These are phyloP conservation scores for Boletus tylopilopsis DNA, from an alignment of 768 basidiomycete species.

Conservation along the genomic window DNA sequence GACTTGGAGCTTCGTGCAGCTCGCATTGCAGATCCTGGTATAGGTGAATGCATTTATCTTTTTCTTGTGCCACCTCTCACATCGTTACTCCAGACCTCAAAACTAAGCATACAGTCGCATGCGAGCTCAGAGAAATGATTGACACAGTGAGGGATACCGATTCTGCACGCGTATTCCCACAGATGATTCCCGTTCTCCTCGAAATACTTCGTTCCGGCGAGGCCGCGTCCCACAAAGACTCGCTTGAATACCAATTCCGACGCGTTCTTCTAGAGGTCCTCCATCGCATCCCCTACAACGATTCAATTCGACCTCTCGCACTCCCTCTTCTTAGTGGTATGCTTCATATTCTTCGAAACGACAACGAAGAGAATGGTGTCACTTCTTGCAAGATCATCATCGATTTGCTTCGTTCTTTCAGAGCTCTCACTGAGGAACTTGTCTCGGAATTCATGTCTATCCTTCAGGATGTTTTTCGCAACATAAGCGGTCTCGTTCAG, in stretches of 20 bases:
- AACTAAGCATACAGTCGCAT: slow-evolving; percentile 65
- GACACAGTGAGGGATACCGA: slow-evolving; percentile 78
- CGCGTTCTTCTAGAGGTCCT: slow-evolving; percentile 85
- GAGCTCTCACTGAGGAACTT: slow-evolving; percentile 66
- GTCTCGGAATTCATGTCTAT: slow-evolving; percentile 77
- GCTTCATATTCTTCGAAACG: slow-evolving; percentile 77
- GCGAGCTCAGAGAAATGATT: slow-evolving; percentile 77
- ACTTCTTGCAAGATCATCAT: slow-evolving; percentile 88
- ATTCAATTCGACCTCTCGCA: slow-evolving; percentile 68
- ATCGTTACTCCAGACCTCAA: slow-evolving; percentile 52
- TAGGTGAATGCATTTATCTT: slow-evolving; percentile 43
- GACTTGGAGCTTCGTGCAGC: slow-evolving; percentile 73
- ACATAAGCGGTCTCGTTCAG: slow-evolving; percentile 67
- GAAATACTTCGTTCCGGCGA: slow-evolving; percentile 70
- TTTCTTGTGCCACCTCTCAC: not conserved
- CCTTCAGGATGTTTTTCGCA: slow-evolving; percentile 73
- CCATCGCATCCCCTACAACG: slow-evolving; percentile 80
- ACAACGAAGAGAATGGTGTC: slow-evolving; percentile 96
- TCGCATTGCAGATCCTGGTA: slow-evolving; percentile 69
- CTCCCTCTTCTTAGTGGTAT: slow-evolving; percentile 71
- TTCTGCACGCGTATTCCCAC: slow-evolving; percentile 61
- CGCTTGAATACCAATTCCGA: slow-evolving; percentile 76
- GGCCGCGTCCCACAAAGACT: slow-evolving; percentile 62
- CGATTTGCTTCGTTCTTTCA: slow-evolving; percentile 80
- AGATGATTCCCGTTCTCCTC: slow-evolving; percentile 69